phyloP scores from a whole-genome alignment of 1,139 yeast genomes.

The Taphrina flavorubra region DNA sequence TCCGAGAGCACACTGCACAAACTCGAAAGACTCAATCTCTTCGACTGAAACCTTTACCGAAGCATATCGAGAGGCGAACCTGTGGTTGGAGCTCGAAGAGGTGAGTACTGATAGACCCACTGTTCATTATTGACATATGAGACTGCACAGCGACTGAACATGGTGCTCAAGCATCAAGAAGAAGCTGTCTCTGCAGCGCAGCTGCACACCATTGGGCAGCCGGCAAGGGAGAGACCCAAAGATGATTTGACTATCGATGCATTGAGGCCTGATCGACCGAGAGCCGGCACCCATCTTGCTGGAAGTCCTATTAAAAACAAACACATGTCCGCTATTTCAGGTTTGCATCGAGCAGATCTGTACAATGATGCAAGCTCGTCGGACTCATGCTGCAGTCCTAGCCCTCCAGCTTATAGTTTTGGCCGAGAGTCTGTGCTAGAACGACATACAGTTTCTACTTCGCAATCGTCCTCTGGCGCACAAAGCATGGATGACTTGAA shows the following conservation, averaged over 20 bases:
- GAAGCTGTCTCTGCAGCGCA: neutral
- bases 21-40: neutral
- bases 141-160: conserved; percentile 6
- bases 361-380: neutral
- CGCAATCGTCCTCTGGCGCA: neutral
- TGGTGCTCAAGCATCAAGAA: conserved; percentile 1
- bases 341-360: neutral
- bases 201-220: neutral
- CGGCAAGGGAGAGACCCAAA: too few species aligned
- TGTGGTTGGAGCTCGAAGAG: conserved; percentile 11
- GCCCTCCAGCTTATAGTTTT: neutral
- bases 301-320: too few species aligned
- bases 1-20: neutral
- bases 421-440: neutral
- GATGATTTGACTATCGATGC: too few species aligned
- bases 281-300: too few species aligned
- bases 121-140: neutral
- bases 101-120: neutral
- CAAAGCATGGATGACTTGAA: neutral
- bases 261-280: too few species aligned
- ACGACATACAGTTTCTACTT: neutral
- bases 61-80: conserved; percentile 3
- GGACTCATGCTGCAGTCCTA: neutral
- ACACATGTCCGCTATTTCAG: neutral
- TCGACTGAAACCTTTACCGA: neutral